Evolutionary conservation across 2,329 filamentous ascomycete species (phyloP), one percentile per base, ranked within the genome.

Genomic region (Fusarium beomiforme): DNA sequence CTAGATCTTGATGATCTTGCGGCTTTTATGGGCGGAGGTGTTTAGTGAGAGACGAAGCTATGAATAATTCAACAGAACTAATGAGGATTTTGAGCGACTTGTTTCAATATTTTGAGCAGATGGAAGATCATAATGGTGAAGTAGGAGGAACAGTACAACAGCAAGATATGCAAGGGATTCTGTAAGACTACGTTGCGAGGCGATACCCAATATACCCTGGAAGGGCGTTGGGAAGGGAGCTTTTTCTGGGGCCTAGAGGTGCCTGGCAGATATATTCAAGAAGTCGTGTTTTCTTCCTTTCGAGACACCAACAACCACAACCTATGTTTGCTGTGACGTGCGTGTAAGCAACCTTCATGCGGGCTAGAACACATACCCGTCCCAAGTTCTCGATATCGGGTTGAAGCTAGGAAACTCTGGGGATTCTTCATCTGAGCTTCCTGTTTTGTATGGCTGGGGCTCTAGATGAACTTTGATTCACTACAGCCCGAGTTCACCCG

Each of bases 1-100:
- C 81, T 90, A 14, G 88, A 90, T 76, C 81, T 90, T 10, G 88
- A 90, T 67, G 88, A 90, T 73, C 83, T 90, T 14, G 88, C 88
- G 34, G 88, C 88, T 5, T 89, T 90, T 58, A 90, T 90, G 88
- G 88, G 88, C 23, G 88, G 88, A 23, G 88, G 88, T 65, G 88
- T 90, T 68, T 90, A 69, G 5, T 17, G 31, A n/a, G 34, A 34
- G 24, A 73, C 46, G 46, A 73, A 57, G 43, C 26, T 51, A 69
- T 23, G 55, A 57, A 36, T 34, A 34, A 58, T 46, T 51, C 19
- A n/a, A 36, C 37, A 21, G 59, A 57, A 42, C 23, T 66, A 55
- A 69, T 68, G 59, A 67, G 60, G 59, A n/a, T 49, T 55, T 64
- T 47, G 50, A 41, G 24, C 34, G 33, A 34, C 34, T 72, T 51